phyloP scores from a whole-genome alignment of 495 filamentous ascomycete genomes.

The Pyrenula aspistea region DNA sequence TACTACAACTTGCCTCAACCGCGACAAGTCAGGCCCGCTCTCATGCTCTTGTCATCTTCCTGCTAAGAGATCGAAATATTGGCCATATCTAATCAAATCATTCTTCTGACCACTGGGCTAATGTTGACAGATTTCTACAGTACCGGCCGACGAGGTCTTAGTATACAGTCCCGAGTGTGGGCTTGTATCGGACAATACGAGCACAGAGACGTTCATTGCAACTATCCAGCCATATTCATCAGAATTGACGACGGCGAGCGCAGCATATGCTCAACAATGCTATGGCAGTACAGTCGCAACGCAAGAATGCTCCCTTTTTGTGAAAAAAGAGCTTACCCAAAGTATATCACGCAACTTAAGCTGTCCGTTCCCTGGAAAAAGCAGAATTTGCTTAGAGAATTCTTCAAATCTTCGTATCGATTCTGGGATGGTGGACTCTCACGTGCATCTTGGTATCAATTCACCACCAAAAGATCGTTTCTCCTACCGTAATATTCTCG shows the following conservation, averaged over 20 bases:
- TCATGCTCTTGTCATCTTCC: too few species aligned
- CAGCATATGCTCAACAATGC: not conserved
- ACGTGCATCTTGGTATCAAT: slow-evolving; percentile 8
- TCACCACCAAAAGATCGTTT: slow-evolving; percentile 2
- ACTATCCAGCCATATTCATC: not conserved
- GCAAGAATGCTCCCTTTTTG: not conserved
- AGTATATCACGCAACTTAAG: not conserved
- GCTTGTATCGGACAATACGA: too few species aligned
- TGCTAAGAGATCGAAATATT: too few species aligned
- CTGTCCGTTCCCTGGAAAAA: not conserved
- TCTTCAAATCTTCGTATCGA: slow-evolving; percentile 1
- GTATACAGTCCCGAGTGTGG: not conserved
- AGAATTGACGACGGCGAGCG: not conserved
- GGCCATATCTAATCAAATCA: too few species aligned
- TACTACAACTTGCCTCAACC: too few species aligned
- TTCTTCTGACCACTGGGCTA: too few species aligned
- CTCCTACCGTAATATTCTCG: slow-evolving; percentile 1
- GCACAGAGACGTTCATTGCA: not conserved
- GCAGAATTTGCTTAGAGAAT: not conserved
- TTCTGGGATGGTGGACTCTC: slow-evolving; percentile 7
- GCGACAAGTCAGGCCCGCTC: too few species aligned
- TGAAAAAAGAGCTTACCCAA: not conserved
- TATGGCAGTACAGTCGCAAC: not conserved
- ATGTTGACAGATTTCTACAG: not conserved
- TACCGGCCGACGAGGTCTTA: not conserved